Percentiles rank a stretch among this genome's conserved stretches.
phyloP scores from a whole-genome alignment of 1,284 basidiomycete genomes.

The Athelia psychrophila region DNA sequence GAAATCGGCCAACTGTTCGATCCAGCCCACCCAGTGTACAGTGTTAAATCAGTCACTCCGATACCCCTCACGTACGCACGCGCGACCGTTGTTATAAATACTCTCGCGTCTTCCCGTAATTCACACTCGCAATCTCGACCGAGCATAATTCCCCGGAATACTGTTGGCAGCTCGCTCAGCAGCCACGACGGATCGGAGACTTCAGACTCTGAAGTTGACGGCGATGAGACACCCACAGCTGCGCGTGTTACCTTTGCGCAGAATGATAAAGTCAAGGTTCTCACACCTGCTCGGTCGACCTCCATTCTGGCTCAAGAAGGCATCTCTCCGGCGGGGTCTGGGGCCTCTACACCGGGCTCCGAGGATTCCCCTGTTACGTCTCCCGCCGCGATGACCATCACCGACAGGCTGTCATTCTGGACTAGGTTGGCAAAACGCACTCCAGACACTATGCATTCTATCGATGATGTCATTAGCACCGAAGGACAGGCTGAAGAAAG shows the following conservation, averaged over 20 bases:
- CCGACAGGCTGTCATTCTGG: conserved; percentile 73
- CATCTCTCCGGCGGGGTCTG: conserved; percentile 38
- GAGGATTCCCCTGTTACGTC: conserved; percentile 41
- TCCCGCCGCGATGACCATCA: conserved; percentile 58
- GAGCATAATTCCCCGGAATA: conserved; percentile 37
- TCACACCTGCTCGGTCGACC: conserved; percentile 30
- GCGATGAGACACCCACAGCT: conserved; percentile 12
- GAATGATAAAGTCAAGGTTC: conserved; percentile 37
- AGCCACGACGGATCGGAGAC: conserved; percentile 1
- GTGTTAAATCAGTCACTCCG: conserved; percentile 60
- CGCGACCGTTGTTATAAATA: conserved; percentile 49
- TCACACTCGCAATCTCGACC: conserved; percentile 33
- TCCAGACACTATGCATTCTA: conserved; percentile 12
- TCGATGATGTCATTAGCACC: conserved; percentile 16
- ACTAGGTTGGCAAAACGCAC: conserved; percentile 46
- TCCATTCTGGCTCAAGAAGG: conserved; percentile 9
- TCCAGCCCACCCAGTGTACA: conserved; percentile 54
- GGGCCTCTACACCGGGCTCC: conserved; percentile 43
- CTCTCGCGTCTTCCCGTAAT: conserved; percentile 46
- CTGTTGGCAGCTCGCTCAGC: conserved; percentile 18
- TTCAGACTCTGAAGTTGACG: conserved; percentile 2
- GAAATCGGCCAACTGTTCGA: conserved; percentile 65
- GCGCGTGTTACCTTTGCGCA: conserved; percentile 48
- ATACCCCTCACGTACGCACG: conserved; percentile 64
- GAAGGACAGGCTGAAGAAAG: conserved; percentile 29